Conservation (phyloP, 1,284 basidiomycete species). For the Boletus mariae region DNA sequence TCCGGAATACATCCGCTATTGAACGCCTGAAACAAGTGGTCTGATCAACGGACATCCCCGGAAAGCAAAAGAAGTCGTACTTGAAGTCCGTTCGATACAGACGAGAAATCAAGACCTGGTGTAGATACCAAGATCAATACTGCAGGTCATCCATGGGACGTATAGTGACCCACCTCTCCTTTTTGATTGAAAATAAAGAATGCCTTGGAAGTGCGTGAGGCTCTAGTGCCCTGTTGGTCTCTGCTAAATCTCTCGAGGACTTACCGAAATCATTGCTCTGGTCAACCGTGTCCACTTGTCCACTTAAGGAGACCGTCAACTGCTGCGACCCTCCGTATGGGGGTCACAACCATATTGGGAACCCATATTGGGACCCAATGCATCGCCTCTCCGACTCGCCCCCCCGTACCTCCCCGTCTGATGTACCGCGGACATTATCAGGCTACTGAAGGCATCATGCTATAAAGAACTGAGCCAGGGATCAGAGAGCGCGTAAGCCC, state of each 20-base stretch:
- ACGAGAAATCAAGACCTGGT: slow-evolving; percentile 87
- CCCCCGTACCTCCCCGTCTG: too few species aligned
- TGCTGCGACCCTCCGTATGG: slow-evolving; percentile 11
- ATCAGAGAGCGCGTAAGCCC: too few species aligned
- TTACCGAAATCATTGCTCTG: slow-evolving; percentile 39
- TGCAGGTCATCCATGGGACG: not conserved
- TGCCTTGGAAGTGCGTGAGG: slow-evolving; percentile 51
- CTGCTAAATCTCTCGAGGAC: slow-evolving; percentile 11
- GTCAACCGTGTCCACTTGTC: slow-evolving; percentile 6
- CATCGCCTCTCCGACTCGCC: too few species aligned
- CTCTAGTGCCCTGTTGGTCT: not conserved
- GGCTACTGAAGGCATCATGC: too few species aligned
- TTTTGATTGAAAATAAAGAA: slow-evolving; percentile 99
- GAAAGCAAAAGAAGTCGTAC: slow-evolving; percentile 42
- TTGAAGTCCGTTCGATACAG: slow-evolving; percentile 93
- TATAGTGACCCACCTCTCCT: slow-evolving; percentile 71
- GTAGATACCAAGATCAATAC: slow-evolving; percentile 11
- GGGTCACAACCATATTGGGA: not conserved
- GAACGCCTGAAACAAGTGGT: slow-evolving; percentile 63
- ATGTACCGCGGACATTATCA: too few species aligned
- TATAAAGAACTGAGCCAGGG: too few species aligned
- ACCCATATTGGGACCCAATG: too few species aligned
- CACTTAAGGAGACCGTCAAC: not conserved
- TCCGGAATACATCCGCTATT: slow-evolving; percentile 96
- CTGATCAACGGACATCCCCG: not conserved